Percentiles rank a stretch among this genome's conserved stretches.
phyloP scores from a whole-genome alignment of 352 stramenopile species.

The Phytophthora colocasiae region DNA sequence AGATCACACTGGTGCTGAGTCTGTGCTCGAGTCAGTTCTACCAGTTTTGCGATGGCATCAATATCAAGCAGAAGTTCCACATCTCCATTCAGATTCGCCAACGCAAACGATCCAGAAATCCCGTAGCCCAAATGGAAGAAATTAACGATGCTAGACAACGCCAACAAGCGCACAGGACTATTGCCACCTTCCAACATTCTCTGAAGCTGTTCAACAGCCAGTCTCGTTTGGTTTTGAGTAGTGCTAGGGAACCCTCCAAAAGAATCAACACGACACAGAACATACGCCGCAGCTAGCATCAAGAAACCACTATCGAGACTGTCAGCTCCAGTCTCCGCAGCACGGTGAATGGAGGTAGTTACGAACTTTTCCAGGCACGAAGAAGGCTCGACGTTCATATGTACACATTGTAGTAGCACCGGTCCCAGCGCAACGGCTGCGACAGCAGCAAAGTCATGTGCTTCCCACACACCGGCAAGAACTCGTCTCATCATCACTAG shows the following conservation, averaged over 20 bases:
- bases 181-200: conserved; percentile 17
- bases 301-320: conserved; percentile 33
- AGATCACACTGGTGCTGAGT: neutral
- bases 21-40: conserved; percentile 30
- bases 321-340: conserved; percentile 1
- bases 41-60: conserved; percentile 25
- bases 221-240: conserved; percentile 28
- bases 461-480: conserved; percentile 41
- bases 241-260: conserved; percentile 28
- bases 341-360: conserved; percentile 36
- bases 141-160: conserved; percentile 32
- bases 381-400: conserved; percentile 36
- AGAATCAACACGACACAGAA: conserved; percentile 35
- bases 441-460: conserved; percentile 15
- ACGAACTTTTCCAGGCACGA: conserved; percentile 43
- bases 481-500: conserved; percentile 48
- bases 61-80: conserved; percentile 33
- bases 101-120: conserved; percentile 17
- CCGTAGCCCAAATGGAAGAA: conserved; percentile 38
- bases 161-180: conserved; percentile 11
- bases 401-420: conserved; percentile 48
- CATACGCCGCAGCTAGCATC: conserved; percentile 32
- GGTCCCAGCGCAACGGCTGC: conserved; percentile 46
- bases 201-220: conserved; percentile 26
- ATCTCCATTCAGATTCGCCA: neutral